Conservation (phyloP, 768 basidiomycete species). For the Clathrus columnatus region DNA sequence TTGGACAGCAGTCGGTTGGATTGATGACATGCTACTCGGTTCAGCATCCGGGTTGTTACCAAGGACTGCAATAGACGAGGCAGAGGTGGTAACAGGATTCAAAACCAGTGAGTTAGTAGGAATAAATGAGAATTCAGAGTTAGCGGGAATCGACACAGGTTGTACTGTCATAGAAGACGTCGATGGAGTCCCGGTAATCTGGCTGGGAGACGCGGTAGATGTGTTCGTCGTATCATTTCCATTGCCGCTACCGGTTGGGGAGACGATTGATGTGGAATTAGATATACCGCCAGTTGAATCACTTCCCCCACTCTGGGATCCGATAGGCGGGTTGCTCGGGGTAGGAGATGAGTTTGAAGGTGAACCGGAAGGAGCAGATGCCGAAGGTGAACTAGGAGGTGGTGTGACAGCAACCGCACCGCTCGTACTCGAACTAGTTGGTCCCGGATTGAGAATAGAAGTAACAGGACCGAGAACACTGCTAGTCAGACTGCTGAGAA, state of each 20-base stretch:
- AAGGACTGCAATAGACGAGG: slow-evolving; percentile 16
- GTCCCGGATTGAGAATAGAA: slow-evolving; percentile 3
- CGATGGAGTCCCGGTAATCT: slow-evolving; percentile 15
- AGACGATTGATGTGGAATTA: background rate
- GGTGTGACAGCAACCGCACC: background rate
- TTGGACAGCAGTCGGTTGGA: slow-evolving; percentile 16
- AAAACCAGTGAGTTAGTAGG: slow-evolving; percentile 23
- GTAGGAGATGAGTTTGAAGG: background rate
- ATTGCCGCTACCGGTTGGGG: background rate
- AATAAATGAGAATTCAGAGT: slow-evolving; percentile 28
- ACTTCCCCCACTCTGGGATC: background rate
- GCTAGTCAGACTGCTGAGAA: slow-evolving; percentile 17
- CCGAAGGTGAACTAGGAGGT: background rate
- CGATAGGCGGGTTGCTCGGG: too few species aligned
- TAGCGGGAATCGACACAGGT: slow-evolving; percentile 6
- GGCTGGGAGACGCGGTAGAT: slow-evolving; percentile 4
- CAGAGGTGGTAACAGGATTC: slow-evolving; percentile 16
- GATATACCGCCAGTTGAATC: background rate
- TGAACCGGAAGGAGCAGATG: background rate
- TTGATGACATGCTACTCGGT: slow-evolving; percentile 17
- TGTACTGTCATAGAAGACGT: slow-evolving; percentile 14
- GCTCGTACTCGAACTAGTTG: background rate
- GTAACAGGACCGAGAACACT: slow-evolving; percentile 27
- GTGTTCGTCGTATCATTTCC: background rate
- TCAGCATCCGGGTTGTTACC: slow-evolving; percentile 31